Percentiles rank a stretch among this genome's conserved stretches.
Evolutionary conservation across 1,284 basidiomycete species (phyloP).

Genomic region (Erythrobasidium hasegawianum): DNA sequence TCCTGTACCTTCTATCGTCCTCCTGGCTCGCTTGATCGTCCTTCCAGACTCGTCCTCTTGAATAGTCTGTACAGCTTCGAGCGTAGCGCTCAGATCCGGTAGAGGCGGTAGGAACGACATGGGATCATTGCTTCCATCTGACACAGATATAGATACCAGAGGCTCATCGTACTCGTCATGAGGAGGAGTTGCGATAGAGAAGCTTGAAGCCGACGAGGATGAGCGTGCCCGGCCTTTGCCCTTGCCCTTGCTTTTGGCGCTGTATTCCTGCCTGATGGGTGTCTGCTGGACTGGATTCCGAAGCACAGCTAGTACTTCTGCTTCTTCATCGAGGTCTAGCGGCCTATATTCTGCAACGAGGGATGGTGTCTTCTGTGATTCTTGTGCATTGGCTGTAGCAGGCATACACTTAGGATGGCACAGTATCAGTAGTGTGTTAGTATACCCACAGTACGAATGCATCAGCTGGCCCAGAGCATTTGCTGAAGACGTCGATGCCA

Average conservation of each 20-base stretch:
- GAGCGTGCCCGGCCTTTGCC: background rate
- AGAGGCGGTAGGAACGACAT: conserved; percentile 30
- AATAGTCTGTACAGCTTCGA: conserved; percentile 18
- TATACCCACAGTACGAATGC: conserved; percentile 24
- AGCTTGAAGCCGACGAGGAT: background rate
- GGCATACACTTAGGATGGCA: no score
- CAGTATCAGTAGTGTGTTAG: background rate
- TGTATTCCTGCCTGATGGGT: conserved; percentile 22
- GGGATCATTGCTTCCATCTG: conserved; percentile 4
- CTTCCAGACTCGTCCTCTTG: conserved; percentile 30
- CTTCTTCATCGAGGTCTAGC: background rate
- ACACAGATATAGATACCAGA: background rate
- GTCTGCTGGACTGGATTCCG: conserved; percentile 16
- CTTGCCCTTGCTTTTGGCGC: conserved; percentile 2
- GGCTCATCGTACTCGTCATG: background rate
- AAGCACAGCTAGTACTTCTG: conserved; percentile 27
- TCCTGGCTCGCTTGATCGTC: conserved; percentile 27
- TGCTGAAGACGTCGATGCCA: conserved; percentile 11
- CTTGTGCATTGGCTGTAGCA: background rate
- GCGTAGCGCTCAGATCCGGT: conserved; percentile 21
- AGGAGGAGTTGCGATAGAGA: background rate
- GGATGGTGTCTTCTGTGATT: background rate
- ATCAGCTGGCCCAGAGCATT: background rate
- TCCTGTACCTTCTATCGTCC: conserved; percentile 10
- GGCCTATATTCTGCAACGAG: background rate